Conservation (phyloP, 257 asterid species). For the Solanum ossicruentum region DNA sequence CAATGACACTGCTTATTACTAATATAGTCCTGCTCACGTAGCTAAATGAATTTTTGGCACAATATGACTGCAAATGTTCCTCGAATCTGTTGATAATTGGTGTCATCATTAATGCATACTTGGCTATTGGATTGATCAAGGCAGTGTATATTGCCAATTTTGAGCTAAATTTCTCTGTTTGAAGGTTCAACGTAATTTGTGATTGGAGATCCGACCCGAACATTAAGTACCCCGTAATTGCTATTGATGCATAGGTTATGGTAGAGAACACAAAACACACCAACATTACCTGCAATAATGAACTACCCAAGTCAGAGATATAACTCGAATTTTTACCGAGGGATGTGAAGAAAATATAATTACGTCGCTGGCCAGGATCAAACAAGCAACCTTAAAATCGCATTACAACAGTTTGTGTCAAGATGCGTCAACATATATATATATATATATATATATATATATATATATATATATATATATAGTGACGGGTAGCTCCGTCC, state of each 20-base stretch:
- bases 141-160: slow-evolving; percentile 72
- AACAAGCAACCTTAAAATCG: no score
- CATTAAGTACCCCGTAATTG: slow-evolving; percentile 62
- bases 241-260: slow-evolving; percentile 55
- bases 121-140: slow-evolving; percentile 67
- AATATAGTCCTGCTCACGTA: neutral
- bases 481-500: no score
- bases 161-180: slow-evolving; percentile 34
- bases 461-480: no score
- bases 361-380: no score
- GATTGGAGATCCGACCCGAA: slow-evolving; percentile 51
- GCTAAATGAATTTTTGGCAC: slow-evolving; percentile 15
- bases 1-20: slow-evolving; percentile 38
- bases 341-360: no score
- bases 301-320: no score
- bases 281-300: slow-evolving; percentile 49
- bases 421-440: no score
- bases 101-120: slow-evolving; percentile 67
- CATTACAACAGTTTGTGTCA: no score
- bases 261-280: slow-evolving; percentile 55
- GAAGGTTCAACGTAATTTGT: slow-evolving; percentile 79
- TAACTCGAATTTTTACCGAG: no score
- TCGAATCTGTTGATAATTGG: slow-evolving; percentile 54
- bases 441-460: no score
- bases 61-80: slow-evolving; percentile 9